Conservation (phyloP, 2,329 filamentous ascomycete genomes). For the Fusarium tanahbumbuense region DNA sequence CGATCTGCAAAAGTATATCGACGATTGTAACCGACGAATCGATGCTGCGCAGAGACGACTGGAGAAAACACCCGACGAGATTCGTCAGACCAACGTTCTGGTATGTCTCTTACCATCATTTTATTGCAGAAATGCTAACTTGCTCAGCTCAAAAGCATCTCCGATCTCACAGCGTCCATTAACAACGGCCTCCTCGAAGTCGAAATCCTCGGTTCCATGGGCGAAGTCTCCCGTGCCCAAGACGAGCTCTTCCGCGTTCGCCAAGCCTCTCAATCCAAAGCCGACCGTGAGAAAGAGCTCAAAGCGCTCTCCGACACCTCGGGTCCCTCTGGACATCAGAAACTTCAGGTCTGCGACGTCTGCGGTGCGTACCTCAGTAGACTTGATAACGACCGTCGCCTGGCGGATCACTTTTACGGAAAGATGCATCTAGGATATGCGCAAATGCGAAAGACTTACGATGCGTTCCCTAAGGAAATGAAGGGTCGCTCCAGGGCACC, state of each 20-base stretch:
- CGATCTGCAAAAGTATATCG: slow-evolving; percentile 96
- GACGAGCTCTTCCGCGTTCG: slow-evolving; percentile 90
- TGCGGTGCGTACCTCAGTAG: slow-evolving; percentile 94
- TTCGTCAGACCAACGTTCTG: slow-evolving; percentile 90
- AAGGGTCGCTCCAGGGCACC: slow-evolving; percentile 74
- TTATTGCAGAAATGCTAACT: slow-evolving; percentile 18
- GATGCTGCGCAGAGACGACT: slow-evolving; percentile 88
- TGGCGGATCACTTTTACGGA: slow-evolving; percentile 98
- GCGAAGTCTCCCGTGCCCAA: slow-evolving; percentile 82
- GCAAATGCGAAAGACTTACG: slow-evolving; percentile 95
- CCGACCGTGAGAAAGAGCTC: slow-evolving; percentile 86
- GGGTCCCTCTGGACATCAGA: slow-evolving; percentile 94
- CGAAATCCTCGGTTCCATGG: slow-evolving; percentile 83
- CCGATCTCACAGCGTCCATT: slow-evolving; percentile 81
- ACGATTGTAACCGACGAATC: slow-evolving; percentile 95
- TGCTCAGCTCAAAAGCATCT: slow-evolving; percentile 78
- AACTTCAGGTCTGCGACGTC: slow-evolving; percentile 97
- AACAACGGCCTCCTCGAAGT: slow-evolving; percentile 87
- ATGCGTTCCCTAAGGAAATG: slow-evolving; percentile 87
- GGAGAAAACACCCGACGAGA: slow-evolving; percentile 98
- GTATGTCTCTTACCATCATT: slow-evolving; percentile 51
- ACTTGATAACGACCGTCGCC: slow-evolving; percentile 90
- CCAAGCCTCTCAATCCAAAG: slow-evolving; percentile 82
- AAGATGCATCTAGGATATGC: slow-evolving; percentile 99
- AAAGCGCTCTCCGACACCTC: slow-evolving; percentile 92